Conservation (phyloP, 75 land plant genomes). For the Chamaecyparis obtusa region DNA sequence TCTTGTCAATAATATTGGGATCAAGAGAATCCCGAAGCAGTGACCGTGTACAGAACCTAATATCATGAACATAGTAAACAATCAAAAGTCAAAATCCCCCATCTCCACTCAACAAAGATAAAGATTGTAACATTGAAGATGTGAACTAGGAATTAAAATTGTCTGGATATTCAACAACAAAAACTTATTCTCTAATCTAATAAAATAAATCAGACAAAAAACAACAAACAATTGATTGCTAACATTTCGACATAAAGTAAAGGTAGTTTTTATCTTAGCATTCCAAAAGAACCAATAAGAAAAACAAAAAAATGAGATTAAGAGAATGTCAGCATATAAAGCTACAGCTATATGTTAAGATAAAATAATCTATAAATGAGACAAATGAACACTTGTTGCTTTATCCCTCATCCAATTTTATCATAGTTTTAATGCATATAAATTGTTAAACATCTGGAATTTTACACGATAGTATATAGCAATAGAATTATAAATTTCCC, state of each 20-base stretch:
- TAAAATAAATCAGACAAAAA: not conserved
- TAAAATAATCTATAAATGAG: not conserved
- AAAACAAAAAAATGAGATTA: not conserved
- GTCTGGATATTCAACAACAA: not conserved
- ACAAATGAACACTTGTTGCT: not conserved
- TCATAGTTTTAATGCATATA: too few species aligned
- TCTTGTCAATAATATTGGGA: conserved; percentile 67
- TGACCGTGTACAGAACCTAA: too few species aligned
- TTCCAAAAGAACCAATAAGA: too few species aligned
- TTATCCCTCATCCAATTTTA: too few species aligned
- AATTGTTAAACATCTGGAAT: too few species aligned
- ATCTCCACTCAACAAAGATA: too few species aligned
- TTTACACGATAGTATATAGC: too few species aligned
- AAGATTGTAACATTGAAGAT: not conserved
- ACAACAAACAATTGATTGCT: not conserved
- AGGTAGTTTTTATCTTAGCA: too few species aligned
- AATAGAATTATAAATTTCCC: too few species aligned
- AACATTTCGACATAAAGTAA: too few species aligned
- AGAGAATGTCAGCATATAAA: not conserved
- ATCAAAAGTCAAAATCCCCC: too few species aligned
- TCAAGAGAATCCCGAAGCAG: conserved; percentile 67
- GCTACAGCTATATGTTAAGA: not conserved
- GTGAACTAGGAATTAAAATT: not conserved
- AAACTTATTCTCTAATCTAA: not conserved
- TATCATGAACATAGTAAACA: too few species aligned